Base-by-base conservation (phyloP, 1,139 yeast genomes). In the Protomyces arabidopsidicola region DNA sequence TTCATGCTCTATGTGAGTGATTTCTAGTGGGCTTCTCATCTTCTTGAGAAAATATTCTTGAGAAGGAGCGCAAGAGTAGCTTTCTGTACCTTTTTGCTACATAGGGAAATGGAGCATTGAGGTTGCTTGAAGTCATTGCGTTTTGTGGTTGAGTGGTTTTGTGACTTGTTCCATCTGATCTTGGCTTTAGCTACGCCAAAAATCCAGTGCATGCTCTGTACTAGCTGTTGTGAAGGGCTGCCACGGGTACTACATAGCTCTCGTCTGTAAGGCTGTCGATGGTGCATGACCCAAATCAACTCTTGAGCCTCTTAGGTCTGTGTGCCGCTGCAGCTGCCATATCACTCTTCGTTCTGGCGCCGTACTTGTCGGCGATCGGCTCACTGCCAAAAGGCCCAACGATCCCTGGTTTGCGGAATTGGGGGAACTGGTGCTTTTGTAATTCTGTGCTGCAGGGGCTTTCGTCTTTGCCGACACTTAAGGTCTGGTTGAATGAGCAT, bases 341-440 rank as follows among this genome's bases (percentile, higher is more conserved):
- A 14, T 58, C 62, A 6, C 52, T 51, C 39, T 58, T 51, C 45
- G 45, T 58, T 22, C 45, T 58, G 45, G 35, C 53, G 34, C 62
- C 62, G 2, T 52, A 45, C 22, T 38, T 58, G 5, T 38, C 56
- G 3, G 45, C 34, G 6, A 51, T 58, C 10, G 62, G 62, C n/a
- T 51, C 62, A 3, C 14, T 18, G 4, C 34, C 62, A 4, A 51
- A 48, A 27, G 62, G 62, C 20, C 62, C 62, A 16, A 50, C 45
- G 52, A 34, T 58, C 8, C 62, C 62, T 8, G 62, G 62, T 18
- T 42, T 58, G 12, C 55, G 62, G 12, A 58, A 58, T 18, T 58
- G 62, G 62, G 62, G 56, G 16, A 58, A 58, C 14, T 58, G 62
- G 62, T 58, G 62, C 52, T 58, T 58, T 34, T 52, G 55, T 50